These are phyloP conservation scores for Macrolepiota albuminosa DNA, from an alignment of 768 basidiomycete species.

Conservation along the genomic window DNA sequence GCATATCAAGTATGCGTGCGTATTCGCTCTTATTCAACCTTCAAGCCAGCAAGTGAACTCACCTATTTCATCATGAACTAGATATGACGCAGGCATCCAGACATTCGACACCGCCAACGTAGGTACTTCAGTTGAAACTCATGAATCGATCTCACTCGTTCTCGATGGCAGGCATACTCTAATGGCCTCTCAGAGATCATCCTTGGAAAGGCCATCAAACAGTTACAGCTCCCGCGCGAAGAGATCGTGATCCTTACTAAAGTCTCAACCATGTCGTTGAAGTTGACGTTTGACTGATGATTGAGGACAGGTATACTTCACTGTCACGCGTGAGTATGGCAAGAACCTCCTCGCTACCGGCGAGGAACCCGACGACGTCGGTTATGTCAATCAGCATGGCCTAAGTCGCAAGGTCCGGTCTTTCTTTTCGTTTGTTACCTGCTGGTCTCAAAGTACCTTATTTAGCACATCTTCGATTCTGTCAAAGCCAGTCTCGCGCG, in stretches of 20 bases:
- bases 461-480: slow-evolving; percentile 67
- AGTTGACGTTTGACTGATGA: neutral
- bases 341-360: slow-evolving; percentile 5
- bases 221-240: slow-evolving; percentile 57
- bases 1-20: slow-evolving; percentile 47
- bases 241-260: slow-evolving; percentile 80
- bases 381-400: slow-evolving; percentile 54
- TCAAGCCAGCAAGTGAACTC: neutral
- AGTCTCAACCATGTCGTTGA: slow-evolving; percentile 23
- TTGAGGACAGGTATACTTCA: slow-evolving; percentile 31
- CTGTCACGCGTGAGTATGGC: slow-evolving; percentile 23
- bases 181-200: slow-evolving; percentile 63
- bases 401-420: slow-evolving; percentile 23
- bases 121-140: neutral
- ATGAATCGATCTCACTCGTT: neutral
- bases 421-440: neutral
- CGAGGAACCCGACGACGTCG: slow-evolving; percentile 28
- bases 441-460: neutral
- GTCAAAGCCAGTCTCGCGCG: slow-evolving; percentile 59
- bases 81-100: slow-evolving; percentile 61
- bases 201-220: slow-evolving; percentile 68
- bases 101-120: slow-evolving; percentile 51
- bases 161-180: slow-evolving; percentile 49
- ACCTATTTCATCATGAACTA: slow-evolving; percentile 7
- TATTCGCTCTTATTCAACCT: neutral